These are phyloP conservation scores for Pseudogymnoascus sp. DNA, from an alignment of 2,329 filamentous ascomycete genomes.

Conservation along the genomic window DNA sequence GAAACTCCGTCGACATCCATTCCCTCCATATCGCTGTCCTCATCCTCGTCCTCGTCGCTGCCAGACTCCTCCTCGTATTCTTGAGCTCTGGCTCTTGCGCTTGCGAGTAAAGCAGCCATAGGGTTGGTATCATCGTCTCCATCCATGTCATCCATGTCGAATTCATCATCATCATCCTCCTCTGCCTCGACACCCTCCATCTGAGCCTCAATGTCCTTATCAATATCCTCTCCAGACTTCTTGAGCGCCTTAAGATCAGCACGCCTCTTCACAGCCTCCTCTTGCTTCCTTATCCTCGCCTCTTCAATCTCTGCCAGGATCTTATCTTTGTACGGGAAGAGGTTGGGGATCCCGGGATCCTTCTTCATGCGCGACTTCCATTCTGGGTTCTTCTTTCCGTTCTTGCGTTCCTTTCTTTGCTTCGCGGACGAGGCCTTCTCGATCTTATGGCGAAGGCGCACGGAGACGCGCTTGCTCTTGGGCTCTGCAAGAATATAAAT, in stretches of 20 bases:
- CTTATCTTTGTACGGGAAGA: constrained; percentile 97
- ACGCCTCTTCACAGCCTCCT: constrained; percentile 62
- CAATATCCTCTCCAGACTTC: constrained; percentile 37
- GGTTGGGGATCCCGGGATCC: constrained; percentile 92
- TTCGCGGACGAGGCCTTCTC: constrained; percentile 86
- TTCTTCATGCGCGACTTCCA: constrained; percentile 95
- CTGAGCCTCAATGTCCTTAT: constrained; percentile 35
- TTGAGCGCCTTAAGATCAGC: constrained; percentile 63
- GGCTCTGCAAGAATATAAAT: constrained; percentile 52
- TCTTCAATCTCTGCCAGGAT: constrained; percentile 92
- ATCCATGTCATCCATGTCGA: constrained; percentile 44
- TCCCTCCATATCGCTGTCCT: constrained; percentile 38
- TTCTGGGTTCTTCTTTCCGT: constrained; percentile 92
- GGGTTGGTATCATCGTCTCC: constrained; percentile 63
- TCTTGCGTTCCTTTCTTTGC: constrained; percentile 81
- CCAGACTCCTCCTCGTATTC: constrained; percentile 52
- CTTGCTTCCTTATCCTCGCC: constrained; percentile 67
- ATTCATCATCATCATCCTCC: constrained; percentile 40
- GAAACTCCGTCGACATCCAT: constrained; percentile 40
- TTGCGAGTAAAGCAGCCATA: constrained; percentile 85
- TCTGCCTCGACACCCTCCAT: constrained; percentile 36
- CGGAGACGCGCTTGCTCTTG: constrained; percentile 84
- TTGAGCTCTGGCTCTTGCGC: constrained; percentile 67
- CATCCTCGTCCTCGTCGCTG: constrained; percentile 47
- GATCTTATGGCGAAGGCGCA: constrained; percentile 90